These are phyloP conservation scores for Canna indica DNA, from an alignment of 176 grass and related monocot genomes.

Conservation along the genomic window DNA sequence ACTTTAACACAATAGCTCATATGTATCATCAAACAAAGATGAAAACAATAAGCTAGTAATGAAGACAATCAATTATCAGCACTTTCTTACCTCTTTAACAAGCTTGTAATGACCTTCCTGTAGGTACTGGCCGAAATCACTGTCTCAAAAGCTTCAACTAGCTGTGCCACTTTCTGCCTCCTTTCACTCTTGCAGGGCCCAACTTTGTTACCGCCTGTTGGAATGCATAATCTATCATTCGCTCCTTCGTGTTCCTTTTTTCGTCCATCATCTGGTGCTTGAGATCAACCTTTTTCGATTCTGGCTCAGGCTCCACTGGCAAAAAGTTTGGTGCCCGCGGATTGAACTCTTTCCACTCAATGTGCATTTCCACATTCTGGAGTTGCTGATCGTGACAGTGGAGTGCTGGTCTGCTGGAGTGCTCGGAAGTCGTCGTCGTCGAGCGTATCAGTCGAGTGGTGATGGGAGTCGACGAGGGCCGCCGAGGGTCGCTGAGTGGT, in stretches of 20 bases:
- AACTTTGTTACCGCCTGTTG: slow-evolving; percentile 52
- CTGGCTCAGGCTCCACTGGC: slow-evolving; percentile 33
- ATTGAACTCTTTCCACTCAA: slow-evolving; percentile 52
- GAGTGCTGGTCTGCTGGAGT: too few species aligned
- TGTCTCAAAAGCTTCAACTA: slow-evolving; percentile 81
- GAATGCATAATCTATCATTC: slow-evolving; percentile 83
- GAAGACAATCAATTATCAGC: not conserved
- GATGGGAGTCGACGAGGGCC: too few species aligned
- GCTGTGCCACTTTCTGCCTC: slow-evolving; percentile 63
- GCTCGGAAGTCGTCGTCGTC: too few species aligned
- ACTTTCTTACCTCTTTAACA: slow-evolving; percentile 15
- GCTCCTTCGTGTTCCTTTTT: slow-evolving; percentile 66
- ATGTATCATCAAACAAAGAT: too few species aligned
- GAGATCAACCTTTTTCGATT: slow-evolving; percentile 66
- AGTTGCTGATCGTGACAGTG: too few species aligned
- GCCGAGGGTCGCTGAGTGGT: too few species aligned
- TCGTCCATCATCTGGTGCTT: slow-evolving; percentile 53
- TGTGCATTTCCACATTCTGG: too few species aligned
- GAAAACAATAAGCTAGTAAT: not conserved
- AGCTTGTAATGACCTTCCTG: too few species aligned
- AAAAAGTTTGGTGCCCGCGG: slow-evolving; percentile 55
- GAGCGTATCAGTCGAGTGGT: too few species aligned
- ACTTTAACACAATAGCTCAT: too few species aligned
- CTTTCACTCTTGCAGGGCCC: slow-evolving; percentile 41
- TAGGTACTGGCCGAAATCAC: slow-evolving; percentile 38